A percentile compares a stretch with the other conserved stretches of the same genome.
Evolutionary conservation across 768 basidiomycete species (phyloP).

Genomic region (Leccinum incarnatum): DNA sequence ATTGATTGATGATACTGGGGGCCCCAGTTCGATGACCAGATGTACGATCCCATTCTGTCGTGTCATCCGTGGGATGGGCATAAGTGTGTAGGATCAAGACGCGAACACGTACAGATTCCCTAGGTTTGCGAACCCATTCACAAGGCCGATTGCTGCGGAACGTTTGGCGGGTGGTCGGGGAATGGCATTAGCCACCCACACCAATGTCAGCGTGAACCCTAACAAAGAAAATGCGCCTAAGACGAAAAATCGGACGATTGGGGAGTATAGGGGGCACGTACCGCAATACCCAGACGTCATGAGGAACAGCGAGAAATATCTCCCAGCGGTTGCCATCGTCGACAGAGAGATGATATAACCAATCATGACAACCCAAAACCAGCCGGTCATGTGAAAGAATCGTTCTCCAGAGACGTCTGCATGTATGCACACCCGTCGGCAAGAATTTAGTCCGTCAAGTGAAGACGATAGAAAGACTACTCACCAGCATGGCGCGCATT

Average conservation of each 20-base stretch:
- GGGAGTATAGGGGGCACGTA: conserved; percentile 9
- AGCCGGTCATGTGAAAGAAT: conserved; percentile 55
- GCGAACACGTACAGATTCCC: conserved; percentile 50
- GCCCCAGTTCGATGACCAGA: conserved; percentile 61
- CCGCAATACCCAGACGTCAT: conserved; percentile 55
- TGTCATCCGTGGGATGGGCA: neutral
- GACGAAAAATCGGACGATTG: neutral
- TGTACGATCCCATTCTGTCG: conserved; percentile 56
- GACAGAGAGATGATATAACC: conserved; percentile 58
- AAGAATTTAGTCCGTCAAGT: neutral
- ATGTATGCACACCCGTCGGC: neutral
- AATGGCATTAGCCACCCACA: conserved; percentile 62
- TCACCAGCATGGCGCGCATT: conserved; percentile 57
- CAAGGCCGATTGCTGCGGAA: conserved; percentile 57
- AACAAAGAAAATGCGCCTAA: neutral
- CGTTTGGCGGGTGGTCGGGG: conserved; percentile 55
- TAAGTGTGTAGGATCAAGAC: neutral
- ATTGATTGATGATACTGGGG: conserved; percentile 63
- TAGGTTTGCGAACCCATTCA: conserved; percentile 58
- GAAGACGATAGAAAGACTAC: neutral
- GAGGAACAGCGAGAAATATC: conserved; percentile 63
- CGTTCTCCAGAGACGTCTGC: conserved; percentile 60
- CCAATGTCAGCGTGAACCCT: conserved; percentile 46
- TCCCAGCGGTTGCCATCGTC: conserved; percentile 48
- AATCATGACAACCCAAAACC: conserved; percentile 59